These are phyloP conservation scores for Xylaria intraflava DNA, from an alignment of 495 filamentous ascomycete species.

Conservation along the genomic window DNA sequence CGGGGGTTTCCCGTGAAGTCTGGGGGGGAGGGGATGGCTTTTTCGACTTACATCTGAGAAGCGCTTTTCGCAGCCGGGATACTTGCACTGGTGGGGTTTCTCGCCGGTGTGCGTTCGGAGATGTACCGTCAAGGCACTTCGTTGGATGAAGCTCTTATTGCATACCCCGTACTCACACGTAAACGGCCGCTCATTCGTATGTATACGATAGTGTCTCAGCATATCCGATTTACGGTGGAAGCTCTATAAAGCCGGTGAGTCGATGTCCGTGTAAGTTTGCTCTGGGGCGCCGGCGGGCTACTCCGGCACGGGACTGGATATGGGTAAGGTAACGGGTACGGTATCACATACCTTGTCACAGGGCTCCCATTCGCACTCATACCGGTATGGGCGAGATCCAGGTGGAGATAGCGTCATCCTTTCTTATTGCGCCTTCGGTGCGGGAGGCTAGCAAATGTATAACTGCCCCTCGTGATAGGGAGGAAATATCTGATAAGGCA, in stretches of 20 bases:
- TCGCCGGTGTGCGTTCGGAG: conserved; percentile 83
- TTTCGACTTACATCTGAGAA: conserved; percentile 79
- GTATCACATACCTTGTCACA: neutral
- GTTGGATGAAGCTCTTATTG: conserved; percentile 85
- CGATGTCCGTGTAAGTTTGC: no score
- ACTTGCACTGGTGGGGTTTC: conserved; percentile 79
- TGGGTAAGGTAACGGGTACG: no score
- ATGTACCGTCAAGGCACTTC: conserved; percentile 82
- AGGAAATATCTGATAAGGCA: no score
- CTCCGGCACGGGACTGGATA: no score
- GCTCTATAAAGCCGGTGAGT: conserved; percentile 60
- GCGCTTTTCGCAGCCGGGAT: conserved; percentile 71
- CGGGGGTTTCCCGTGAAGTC: neutral
- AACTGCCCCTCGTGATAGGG: no score
- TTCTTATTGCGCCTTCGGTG: neutral
- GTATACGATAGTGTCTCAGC: conserved; percentile 80
- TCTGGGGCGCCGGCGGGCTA: no score
- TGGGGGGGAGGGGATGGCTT: neutral
- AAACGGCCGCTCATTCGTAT: conserved; percentile 84
- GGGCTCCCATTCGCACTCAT: neutral
- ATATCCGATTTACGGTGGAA: conserved; percentile 94
- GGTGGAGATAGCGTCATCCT: neutral
- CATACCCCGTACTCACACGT: conserved; percentile 60
- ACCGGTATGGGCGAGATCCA: neutral
- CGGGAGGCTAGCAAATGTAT: neutral